phyloP scores from a whole-genome alignment of 129 eudicot species.

The Centella asiatica region DNA sequence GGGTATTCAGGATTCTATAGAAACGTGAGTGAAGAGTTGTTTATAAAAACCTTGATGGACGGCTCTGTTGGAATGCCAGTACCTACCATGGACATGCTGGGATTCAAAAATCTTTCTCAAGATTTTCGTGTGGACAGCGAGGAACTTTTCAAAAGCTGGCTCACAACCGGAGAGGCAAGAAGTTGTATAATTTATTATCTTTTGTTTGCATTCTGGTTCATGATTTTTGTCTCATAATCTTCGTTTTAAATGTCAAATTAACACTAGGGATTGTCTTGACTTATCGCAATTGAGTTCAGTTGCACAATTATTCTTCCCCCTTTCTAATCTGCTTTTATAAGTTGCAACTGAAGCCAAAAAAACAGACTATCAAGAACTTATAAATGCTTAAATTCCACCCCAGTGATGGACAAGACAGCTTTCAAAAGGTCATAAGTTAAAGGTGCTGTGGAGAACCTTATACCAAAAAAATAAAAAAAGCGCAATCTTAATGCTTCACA shows the following conservation, averaged over 20 bases:
- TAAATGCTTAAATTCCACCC: too few species aligned
- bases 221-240: not conserved
- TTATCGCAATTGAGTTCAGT: not conserved
- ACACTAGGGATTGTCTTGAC: not conserved
- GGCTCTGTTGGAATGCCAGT: slow-evolving; percentile 51
- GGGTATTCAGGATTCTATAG: slow-evolving; percentile 49
- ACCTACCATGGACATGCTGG: slow-evolving; percentile 69
- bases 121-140: slow-evolving; percentile 60
- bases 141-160: slow-evolving; percentile 78
- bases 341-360: too few species aligned
- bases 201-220: not conserved
- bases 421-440: too few species aligned
- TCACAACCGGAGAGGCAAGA: slow-evolving; percentile 71
- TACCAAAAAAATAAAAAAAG: too few species aligned
- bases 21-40: slow-evolving; percentile 67
- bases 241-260: not conserved
- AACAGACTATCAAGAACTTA: too few species aligned
- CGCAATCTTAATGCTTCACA: not conserved
- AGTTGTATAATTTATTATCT: not conserved
- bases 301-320: not conserved
- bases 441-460: not conserved
- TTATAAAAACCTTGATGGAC: slow-evolving; percentile 60
- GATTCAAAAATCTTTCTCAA: slow-evolving; percentile 49
- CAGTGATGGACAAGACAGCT: too few species aligned
- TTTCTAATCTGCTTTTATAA: not conserved